Base-by-base conservation (phyloP, 805 yeast species). In the Candida loeiensis region DNA sequence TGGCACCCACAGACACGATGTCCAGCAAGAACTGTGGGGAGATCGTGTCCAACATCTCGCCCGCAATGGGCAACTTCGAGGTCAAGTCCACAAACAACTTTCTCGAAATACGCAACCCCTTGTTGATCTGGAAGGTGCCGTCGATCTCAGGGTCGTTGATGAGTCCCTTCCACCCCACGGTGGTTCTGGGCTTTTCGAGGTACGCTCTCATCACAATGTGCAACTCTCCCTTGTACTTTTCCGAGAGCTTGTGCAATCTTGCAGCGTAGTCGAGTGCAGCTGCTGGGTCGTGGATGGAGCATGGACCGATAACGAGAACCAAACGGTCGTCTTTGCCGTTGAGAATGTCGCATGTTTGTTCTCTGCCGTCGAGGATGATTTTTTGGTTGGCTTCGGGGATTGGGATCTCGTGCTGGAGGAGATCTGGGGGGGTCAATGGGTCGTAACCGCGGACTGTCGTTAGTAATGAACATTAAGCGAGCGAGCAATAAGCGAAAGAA, bases 161-260 rank as follows among this genome's bases (percentile, higher is more conserved):
- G 50, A 91, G 74, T 52, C 99, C 99, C 69, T 91, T 91, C 99
- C 99, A 91, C 45, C 99, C 99, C 34, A 93, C 98, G 20, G 98
- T 91, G 37, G 99, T 91, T 69, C 99, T 81, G 54, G 99, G 99
- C 68, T 91, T 91, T 64, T 91, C 99, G 56, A 93, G 74, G 71
- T 93, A 93, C 3, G 98, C 98, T 69, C 99, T 82, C 99, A 93
- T 93, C 46, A 93, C 82, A 44, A 93, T 82, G 42, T 81, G 77
- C 45, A 93, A 73, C 51, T 91, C 96, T 35, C 77, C 80, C 48
- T 82, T 73, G 47, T 85, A 71, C 56, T 79, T 73, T 41, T 79
- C 79, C 31, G 84, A 67, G 26, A 82, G 59, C 40, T 69, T 71
- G 32, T 76, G 64, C 43, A 91, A 75, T 54, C 80, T 71, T 25